Base-by-base conservation (phyloP, 495 filamentous ascomycete genomes). In the Xylaria acuta region DNA sequence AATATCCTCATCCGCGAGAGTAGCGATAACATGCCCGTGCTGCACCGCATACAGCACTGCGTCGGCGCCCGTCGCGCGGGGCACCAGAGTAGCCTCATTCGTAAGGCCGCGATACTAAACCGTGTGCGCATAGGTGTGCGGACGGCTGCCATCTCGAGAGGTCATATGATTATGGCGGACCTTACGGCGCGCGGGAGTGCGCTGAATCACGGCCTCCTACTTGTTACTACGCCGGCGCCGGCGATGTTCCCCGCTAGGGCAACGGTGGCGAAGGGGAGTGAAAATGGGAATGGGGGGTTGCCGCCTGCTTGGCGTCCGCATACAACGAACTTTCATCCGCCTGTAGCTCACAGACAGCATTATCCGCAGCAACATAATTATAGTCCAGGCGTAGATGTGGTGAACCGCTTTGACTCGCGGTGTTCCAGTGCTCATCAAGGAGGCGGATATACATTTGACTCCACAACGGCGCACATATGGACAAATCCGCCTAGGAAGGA, bases 1-100 rank as follows among this genome's bases (percentile, higher is more conserved):
- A 89, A 93, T 77, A 90, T 92, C 67, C 82, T 90, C 66, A 87
- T 90, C 78, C 84, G 90, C 43, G 85, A 86, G 72, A 74, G 79
- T 3, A 86, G 88, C 32, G 85, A 86, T 65, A 84, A 83, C 43
- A 53, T 73, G 40, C 77, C 77, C 0, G 66, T 77, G 25, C 72
- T 77, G 1, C 90, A 86, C 78, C 84, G 89, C 22, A 86, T 91
- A 22, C 75, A 89, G 53, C 90, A 89, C 77, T 69, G 72, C 34
- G 38, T 69, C 25, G 45, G 69, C 7, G 59, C 27, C 22, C 59
- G 69, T 18, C 68, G 68, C 18, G 51, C 53, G n/a, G 30, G 63
- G 36, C 73, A 74, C 54, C 74, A 78, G 70, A 74, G 73, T 58
- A 68, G 67, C 40, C 73, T 85, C 12, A 73, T 89, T n/a, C 82